Evolutionary conservation across 257 asterid genomes (phyloP).

Genomic region (Echites panduratus): DNA sequence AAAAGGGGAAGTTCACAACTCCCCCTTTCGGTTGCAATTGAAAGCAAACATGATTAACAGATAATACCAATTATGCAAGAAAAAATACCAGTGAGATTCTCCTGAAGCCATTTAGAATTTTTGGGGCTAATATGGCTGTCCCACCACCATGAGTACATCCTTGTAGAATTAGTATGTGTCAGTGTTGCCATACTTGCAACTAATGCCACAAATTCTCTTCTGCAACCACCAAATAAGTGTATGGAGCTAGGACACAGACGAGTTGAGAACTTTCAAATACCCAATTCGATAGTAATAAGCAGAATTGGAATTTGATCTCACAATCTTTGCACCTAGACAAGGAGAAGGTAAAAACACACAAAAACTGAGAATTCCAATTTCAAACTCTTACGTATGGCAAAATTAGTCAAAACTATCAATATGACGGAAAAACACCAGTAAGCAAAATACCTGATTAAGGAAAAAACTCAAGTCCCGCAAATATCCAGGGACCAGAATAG

Average conservation of each 20-base stretch:
- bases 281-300: slow-evolving; percentile 37
- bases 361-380: slow-evolving; percentile 12
- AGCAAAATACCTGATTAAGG: slow-evolving; percentile 14
- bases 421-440: background rate
- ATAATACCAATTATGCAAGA: background rate
- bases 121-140: slow-evolving; percentile 97
- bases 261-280: slow-evolving; percentile 16
- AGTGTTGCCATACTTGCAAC: slow-evolving; percentile 53
- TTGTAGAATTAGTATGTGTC: slow-evolving; percentile 52
- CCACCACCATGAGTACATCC: slow-evolving; percentile 99
- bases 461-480: slow-evolving; percentile 11
- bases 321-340: slow-evolving; percentile 27
- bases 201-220: slow-evolving; percentile 9
- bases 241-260: slow-evolving; percentile 10
- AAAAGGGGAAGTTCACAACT: background rate
- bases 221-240: slow-evolving; percentile 16
- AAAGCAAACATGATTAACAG: background rate
- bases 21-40: background rate
- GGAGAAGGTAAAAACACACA: slow-evolving; percentile 13
- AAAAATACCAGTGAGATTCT: slow-evolving; percentile 83
- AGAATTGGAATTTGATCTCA: slow-evolving; percentile 32
- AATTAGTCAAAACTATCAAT: background rate
- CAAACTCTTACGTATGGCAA: background rate
- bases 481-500: background rate
- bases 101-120: slow-evolving; percentile 95